Evolutionary conservation across 495 filamentous ascomycete species (phyloP).

Genomic region (Hypoxylon perforatum): DNA sequence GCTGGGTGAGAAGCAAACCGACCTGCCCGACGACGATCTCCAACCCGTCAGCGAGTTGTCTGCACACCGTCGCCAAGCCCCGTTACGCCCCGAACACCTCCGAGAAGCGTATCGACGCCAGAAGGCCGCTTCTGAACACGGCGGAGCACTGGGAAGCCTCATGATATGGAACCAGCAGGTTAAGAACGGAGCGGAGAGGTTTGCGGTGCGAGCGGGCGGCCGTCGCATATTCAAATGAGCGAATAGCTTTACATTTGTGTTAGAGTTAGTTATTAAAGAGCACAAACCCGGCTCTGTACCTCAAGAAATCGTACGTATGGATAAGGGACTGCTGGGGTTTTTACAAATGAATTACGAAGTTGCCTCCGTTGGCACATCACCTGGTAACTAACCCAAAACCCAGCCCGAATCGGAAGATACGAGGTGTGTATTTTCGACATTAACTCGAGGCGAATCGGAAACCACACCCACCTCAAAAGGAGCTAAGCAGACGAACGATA

Average conservation of each 20-base stretch:
- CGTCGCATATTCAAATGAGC: slow-evolving; percentile 71
- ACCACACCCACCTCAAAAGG: too few species aligned
- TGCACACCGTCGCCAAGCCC: slow-evolving; percentile 65
- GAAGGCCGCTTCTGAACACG: slow-evolving; percentile 71
- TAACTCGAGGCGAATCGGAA: too few species aligned
- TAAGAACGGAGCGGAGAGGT: slow-evolving; percentile 70
- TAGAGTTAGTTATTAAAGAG: too few species aligned
- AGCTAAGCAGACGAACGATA: too few species aligned
- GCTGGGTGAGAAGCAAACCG: slow-evolving; percentile 62
- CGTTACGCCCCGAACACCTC: slow-evolving; percentile 83
- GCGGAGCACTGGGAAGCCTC: slow-evolving; percentile 77
- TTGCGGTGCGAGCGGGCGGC: slow-evolving; percentile 70
- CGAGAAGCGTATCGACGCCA: slow-evolving; percentile 81
- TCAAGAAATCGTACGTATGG: too few species aligned
- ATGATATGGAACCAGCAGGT: slow-evolving; percentile 71
- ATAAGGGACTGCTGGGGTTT: too few species aligned
- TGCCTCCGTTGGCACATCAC: not conserved
- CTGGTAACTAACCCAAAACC: too few species aligned
- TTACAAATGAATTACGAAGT: too few species aligned
- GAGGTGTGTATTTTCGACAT: not conserved
- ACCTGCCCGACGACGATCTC: slow-evolving; percentile 48
- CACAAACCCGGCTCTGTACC: too few species aligned
- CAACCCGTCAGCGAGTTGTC: slow-evolving; percentile 41
- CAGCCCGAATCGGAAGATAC: not conserved
- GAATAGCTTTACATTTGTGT: not conserved